Base-by-base conservation (phyloP, 805 yeast genomes). In the Pichia kluyveri region DNA sequence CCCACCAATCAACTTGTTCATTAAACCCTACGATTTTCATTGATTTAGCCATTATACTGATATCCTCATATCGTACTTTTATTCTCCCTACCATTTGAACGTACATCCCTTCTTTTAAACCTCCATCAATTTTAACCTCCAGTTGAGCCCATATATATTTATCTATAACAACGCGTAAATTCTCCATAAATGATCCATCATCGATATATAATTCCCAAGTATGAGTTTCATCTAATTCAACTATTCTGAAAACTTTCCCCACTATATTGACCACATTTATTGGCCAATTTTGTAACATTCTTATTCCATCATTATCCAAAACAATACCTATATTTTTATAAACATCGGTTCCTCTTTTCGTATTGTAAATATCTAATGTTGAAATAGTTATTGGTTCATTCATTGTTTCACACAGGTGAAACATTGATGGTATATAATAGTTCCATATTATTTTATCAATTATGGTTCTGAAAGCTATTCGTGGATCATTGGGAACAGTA, bases 251-350 rank as follows among this genome's bases (percentile, higher is more conserved):
- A 2, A 52, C 38, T 17, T 44, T 42, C 0, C 79, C 81, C 36
- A 60, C 42, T 0, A 76, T 48, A 14, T 54, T 51, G 0, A 76
- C 54, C 19, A 54, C 54, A 18, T 57, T 52, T 2, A 75, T 44
- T 0, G 81, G 81, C 56, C 74, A 72, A 50, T 76, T 76, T 1
- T 58, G 56, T 38, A 65, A 56, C 57, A 76, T 53, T 4, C 66
- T 5, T 7, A 53, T 34, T 5, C 48, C 9, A n/a, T 34, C 18
- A 4, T 27, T 9, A 5, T 64, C 61, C 10, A 53, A 52, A 3
- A 56, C 45, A 2, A 30, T 42, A n/a, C 46, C 18, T 47, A 36
- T 49, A n/a, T 47, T 44, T 4, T 57, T 61, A 45, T 69, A 69
- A 0, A 67, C 44, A 0, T 55, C 53, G 2, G 56, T 41, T 3